Conservation (phyloP, 352 stramenopile genomes). For the Phytopythium kandeliae region DNA sequence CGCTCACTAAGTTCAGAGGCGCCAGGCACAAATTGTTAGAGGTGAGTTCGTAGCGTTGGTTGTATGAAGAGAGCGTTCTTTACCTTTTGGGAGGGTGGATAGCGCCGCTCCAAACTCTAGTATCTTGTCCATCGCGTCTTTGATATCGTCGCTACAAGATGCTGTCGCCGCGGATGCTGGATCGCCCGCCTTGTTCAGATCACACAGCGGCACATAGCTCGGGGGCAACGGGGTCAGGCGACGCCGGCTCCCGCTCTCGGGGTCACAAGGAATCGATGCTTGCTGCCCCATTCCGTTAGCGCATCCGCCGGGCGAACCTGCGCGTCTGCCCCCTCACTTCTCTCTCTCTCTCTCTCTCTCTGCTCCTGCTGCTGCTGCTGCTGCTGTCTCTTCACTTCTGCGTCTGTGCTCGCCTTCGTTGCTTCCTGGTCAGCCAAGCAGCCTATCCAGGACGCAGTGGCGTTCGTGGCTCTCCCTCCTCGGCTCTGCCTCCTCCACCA, state of each 20-base stretch:
- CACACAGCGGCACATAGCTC: slow-evolving; percentile 52
- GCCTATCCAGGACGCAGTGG: not conserved
- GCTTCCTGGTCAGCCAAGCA: not conserved
- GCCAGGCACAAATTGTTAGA: no score
- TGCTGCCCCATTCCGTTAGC: slow-evolving; percentile 50
- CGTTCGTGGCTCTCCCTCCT: not conserved
- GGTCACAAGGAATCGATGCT: slow-evolving; percentile 21
- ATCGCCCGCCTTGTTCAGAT: slow-evolving; percentile 51
- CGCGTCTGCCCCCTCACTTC: not conserved
- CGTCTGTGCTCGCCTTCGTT: not conserved
- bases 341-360: not conserved
- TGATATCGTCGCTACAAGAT: slow-evolving; percentile 39
- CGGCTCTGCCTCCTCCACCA: not conserved
- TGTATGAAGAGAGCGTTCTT: no score
- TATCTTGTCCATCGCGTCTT: slow-evolving; percentile 63
- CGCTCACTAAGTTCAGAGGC: slow-evolving; percentile 18
- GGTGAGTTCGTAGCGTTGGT: no score
- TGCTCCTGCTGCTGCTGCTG: not conserved
- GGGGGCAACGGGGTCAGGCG: slow-evolving; percentile 25
- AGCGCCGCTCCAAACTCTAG: slow-evolving; percentile 57
- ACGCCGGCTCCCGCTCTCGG: slow-evolving; percentile 10
- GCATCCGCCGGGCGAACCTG: not conserved
- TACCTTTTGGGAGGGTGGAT: slow-evolving; percentile 54
- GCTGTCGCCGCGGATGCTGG: slow-evolving; percentile 17
- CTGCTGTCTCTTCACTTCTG: no score